Evolutionary conservation across 768 basidiomycete genomes (phyloP).

Genomic region (Nevesoporus exiguus): DNA sequence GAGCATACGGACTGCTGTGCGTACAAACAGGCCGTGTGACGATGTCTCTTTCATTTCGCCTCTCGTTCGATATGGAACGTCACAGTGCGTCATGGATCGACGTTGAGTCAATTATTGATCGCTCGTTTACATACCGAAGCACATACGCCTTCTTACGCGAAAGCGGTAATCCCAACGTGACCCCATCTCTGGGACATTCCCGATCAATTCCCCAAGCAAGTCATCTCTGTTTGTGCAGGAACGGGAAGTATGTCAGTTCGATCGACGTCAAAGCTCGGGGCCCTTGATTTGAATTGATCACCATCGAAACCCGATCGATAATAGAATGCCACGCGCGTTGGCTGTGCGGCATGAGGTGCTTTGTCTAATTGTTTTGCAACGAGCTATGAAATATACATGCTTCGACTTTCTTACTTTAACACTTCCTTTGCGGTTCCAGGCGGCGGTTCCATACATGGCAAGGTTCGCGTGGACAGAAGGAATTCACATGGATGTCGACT

Average conservation of each 20-base stretch:
- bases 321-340: conserved; percentile 16
- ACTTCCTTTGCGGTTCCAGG: not conserved
- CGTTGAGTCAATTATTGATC: conserved; percentile 8
- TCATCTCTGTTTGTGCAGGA: conserved; percentile 16
- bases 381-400: conserved; percentile 11
- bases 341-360: conserved; percentile 22
- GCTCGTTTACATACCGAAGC: conserved; percentile 2
- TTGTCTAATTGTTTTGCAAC: conserved; percentile 15
- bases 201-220: conserved; percentile 19
- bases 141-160: conserved; percentile 5
- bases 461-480: not conserved
- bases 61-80: conserved; percentile 1
- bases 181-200: conserved; percentile 1
- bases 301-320: conserved; percentile 15
- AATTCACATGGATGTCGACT: not conserved
- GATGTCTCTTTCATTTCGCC: conserved; percentile 8
- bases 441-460: not conserved
- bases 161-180: conserved; percentile 13
- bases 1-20: not conserved
- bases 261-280: conserved; percentile 25
- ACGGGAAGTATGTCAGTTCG: conserved; percentile 16
- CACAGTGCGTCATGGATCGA: conserved; percentile 13
- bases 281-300: conserved; percentile 13
- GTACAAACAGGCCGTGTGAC: not conserved
- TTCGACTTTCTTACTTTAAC: conserved; percentile 14